Percentiles rank a stretch among this genome's conserved stretches.
Conservation (phyloP, 371 early-diverging fungal genomes). For the Rhizopus delemar region DNA sequence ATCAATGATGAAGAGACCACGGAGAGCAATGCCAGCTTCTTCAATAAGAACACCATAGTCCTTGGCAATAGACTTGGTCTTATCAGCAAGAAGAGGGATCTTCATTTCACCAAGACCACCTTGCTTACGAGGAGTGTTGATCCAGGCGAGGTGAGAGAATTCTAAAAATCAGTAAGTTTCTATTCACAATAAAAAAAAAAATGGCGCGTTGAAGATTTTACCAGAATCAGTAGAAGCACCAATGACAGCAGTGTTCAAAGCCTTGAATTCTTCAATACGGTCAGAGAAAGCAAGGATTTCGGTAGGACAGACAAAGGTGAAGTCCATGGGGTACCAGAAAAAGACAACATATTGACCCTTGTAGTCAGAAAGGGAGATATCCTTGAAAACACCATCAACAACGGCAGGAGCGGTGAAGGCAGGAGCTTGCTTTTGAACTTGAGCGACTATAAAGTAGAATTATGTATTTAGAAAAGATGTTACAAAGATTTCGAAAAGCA, state of each 20-base stretch:
- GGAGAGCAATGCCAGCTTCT: slow-evolving; percentile 56
- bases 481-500: no score
- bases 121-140: slow-evolving; percentile 66
- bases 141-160: slow-evolving; percentile 63
- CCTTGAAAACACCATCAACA: slow-evolving; percentile 75
- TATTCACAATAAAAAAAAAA: no score
- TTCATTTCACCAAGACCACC: slow-evolving; percentile 81
- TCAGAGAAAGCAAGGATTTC: slow-evolving; percentile 74
- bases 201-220: slow-evolving; percentile 16
- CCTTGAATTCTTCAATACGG: slow-evolving; percentile 64
- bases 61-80: slow-evolving; percentile 67
- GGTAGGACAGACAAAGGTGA: slow-evolving; percentile 70
- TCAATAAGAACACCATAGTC: slow-evolving; percentile 75
- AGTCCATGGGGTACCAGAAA: slow-evolving; percentile 54
- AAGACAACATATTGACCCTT: slow-evolving; percentile 71
- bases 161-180: slow-evolving; percentile 17
- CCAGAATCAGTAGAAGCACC: slow-evolving; percentile 54
- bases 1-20: slow-evolving; percentile 78
- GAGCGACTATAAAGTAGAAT: slow-evolving; percentile 26
- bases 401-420: slow-evolving; percentile 77
- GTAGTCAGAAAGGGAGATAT: slow-evolving; percentile 83
- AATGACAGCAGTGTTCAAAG: slow-evolving; percentile 58
- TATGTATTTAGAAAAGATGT: no score
- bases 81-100: slow-evolving; percentile 74
- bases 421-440: slow-evolving; percentile 65